These are phyloP conservation scores for Kalaharituber pfeilii DNA, from an alignment of 2,329 filamentous ascomycete genomes.

Conservation along the genomic window DNA sequence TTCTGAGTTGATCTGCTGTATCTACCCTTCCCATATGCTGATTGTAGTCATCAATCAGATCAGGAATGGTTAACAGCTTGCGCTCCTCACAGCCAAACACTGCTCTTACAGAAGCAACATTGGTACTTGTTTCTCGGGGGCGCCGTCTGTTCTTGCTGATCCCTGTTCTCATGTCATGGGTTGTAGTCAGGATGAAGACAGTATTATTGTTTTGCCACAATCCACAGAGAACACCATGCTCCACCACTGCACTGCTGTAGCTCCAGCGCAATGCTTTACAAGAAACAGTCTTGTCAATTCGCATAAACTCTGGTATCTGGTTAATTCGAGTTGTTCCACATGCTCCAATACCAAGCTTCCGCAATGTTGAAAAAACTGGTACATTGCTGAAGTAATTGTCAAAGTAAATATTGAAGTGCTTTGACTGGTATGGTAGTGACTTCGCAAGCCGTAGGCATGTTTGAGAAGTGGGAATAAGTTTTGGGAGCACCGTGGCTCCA, in stretches of 20 bases:
- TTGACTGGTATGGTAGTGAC: not conserved
- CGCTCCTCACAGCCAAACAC: not conserved
- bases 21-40: conserved; percentile 7
- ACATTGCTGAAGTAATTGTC: conserved; percentile 13
- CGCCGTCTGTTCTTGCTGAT: no score
- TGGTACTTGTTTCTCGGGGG: no score
- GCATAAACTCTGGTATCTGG: not conserved
- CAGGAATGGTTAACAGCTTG: not conserved
- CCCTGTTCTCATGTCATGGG: not conserved
- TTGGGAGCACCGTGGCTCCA: no score
- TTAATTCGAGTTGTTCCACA: conserved; percentile 4
- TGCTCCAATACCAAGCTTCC: not conserved
- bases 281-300: not conserved
- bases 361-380: not conserved
- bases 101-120: not conserved
- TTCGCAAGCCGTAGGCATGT: conserved; percentile 1
- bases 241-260: not conserved
- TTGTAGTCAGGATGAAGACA: not conserved
- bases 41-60: conserved; percentile 7
- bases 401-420: conserved; percentile 4
- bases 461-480: conserved; percentile 1
- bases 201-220: not conserved
- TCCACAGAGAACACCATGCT: not conserved
- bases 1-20: conserved; percentile 5
- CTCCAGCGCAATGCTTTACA: not conserved